Conservation (phyloP, 805 yeast genomes). For the Teunomyces kruisii region DNA sequence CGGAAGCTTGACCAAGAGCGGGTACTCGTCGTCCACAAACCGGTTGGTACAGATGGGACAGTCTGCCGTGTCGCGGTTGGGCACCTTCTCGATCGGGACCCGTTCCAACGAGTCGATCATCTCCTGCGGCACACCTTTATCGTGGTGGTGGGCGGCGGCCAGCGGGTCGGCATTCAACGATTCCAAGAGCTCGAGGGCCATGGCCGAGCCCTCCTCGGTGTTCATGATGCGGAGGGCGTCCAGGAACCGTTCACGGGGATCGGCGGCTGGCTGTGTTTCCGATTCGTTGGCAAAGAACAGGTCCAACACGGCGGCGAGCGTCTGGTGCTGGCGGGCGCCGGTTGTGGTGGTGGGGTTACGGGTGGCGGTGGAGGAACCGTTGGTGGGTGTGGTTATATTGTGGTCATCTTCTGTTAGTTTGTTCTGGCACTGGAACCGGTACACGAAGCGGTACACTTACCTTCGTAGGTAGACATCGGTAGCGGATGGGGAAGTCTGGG, state of each 20-base stretch:
- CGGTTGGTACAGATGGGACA: slow-evolving; percentile 85
- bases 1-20: slow-evolving; percentile 72
- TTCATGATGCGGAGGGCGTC: slow-evolving; percentile 31
- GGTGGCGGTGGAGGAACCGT: no score
- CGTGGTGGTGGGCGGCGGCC: no score
- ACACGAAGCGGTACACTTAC: slow-evolving; percentile 27
- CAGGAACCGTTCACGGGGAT: slow-evolving; percentile 23
- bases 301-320: slow-evolving; percentile 34
- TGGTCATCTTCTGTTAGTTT: slow-evolving; percentile 34
- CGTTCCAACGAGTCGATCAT: slow-evolving; percentile 79
- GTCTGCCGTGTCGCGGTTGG: slow-evolving; percentile 52
- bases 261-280: slow-evolving; percentile 9
- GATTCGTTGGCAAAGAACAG: slow-evolving; percentile 25
- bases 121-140: slow-evolving; percentile 61
- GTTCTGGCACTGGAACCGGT: background rate
- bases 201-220: slow-evolving; percentile 29
- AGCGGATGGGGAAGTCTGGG: background rate
- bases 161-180: slow-evolving; percentile 14
- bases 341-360: slow-evolving; percentile 13
- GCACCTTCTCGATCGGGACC: slow-evolving; percentile 37
- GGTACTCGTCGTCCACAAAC: slow-evolving; percentile 70
- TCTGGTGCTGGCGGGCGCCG: slow-evolving; percentile 18
- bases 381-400: slow-evolving; percentile 20
- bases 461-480: slow-evolving; percentile 44
- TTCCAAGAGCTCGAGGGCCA: slow-evolving; percentile 24